Evolutionary conservation across 805 yeast species (phyloP), one percentile per base, ranked within the genome.

Genomic region (Hanseniaspora meyeri): DNA sequence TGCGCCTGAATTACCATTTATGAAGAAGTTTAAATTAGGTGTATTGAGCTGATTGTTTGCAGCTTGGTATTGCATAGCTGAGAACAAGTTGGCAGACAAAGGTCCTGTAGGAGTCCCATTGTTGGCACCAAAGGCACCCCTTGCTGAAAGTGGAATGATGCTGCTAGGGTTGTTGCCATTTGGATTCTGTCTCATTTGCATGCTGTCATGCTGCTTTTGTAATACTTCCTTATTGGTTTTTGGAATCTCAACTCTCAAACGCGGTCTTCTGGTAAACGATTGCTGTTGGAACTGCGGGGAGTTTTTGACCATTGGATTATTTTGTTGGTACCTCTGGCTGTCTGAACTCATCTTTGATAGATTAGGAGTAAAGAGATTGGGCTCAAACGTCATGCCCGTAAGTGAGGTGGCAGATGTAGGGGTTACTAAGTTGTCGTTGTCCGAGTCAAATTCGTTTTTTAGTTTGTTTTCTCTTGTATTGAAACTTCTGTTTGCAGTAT

Each of bases 321-420:
- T 46, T 58, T 65, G 72, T 50, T 66, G 57, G 11, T 46, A 32
- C 14, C 39, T 34, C 14, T 46, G 49, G 11, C 31, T 34, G 6
- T 46, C 49, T 7, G 19, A 4, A 9, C 29, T 24, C 34, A 52
- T 8, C 27, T 47, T 32, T 3, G 56, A 52, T 14, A 52, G 10
- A 11, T 17, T 52, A 3, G 72, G 72, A 2, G 72, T 68, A 3
- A 71, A 70, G 27, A 68, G 59, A 51, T 69, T 68, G 7, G 65
- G 68, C 37, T 65, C 67, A 48, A 64, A 62, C 1, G 68, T 64
- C 8, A 70, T 64, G 3, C 49, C 56, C 16, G 56, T 17, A 29
- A 52, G 16, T 1, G 50, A 52, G 20, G 48, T 52, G 12, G 56
- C 49, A 10, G 70, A 62, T 4, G 66, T 64, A 12, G 66, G 61